These are phyloP conservation scores for Tuber magnatum DNA, from an alignment of 495 filamentous ascomycete genomes.

Conservation along the genomic window DNA sequence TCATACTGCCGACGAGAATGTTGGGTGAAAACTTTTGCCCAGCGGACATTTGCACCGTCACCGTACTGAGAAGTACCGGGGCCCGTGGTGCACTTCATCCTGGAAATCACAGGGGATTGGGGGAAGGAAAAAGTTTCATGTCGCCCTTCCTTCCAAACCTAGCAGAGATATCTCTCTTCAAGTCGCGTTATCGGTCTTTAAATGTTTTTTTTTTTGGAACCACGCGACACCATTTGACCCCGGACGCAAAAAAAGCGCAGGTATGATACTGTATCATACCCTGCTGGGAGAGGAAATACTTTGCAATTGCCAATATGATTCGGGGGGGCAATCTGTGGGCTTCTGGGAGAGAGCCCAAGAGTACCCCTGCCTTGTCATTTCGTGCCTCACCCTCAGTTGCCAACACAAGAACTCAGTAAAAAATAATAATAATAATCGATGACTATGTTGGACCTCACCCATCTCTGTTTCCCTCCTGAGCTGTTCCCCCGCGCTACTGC, in stretches of 20 bases:
- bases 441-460: not conserved
- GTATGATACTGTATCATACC: too few relatives aligned
- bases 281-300: not conserved
- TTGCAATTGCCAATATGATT: not conserved
- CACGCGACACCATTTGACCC: not conserved
- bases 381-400: not conserved
- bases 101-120: not conserved
- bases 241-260: not conserved
- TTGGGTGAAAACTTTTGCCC: too few relatives aligned
- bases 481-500: not conserved
- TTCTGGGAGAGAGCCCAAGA: not conserved
- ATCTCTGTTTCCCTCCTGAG: not conserved
- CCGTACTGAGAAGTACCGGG: not conserved
- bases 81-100: not conserved
- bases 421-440: not conserved
- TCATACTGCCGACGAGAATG: not conserved
- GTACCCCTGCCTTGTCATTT: not conserved
- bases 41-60: not conserved
- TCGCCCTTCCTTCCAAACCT: not conserved
- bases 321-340: not conserved
- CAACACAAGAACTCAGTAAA: not conserved
- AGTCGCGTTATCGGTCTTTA: not conserved
- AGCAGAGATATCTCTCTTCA: not conserved
- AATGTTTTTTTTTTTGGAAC: not conserved
- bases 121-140: not conserved